Evolutionary conservation across 2,329 filamentous ascomycete genomes (phyloP), one percentile per base, ranked within the genome.

Genomic region (Lasiodiplodia sp.): DNA sequence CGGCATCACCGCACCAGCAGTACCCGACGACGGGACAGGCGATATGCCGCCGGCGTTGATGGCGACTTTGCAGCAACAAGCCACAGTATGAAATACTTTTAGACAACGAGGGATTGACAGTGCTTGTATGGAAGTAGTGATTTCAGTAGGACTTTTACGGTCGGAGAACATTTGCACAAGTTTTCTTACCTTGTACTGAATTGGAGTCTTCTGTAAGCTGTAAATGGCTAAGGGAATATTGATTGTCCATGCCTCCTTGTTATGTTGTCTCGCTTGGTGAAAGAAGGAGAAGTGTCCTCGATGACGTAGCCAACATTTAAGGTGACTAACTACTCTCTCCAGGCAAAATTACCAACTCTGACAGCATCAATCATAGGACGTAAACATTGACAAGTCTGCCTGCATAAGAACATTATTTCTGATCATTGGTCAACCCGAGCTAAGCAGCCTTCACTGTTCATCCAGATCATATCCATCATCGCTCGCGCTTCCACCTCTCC

Each of bases 21-120:
- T 49, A 28, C 55, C 55, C 23, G 38, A 60, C 10, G 40, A 67
- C 21, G 65, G 53, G 11, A 40, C n/a, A 6, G 40, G 25, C 14
- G 65, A 67, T 23, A 58, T 67, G 65, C 65, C 65, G 21, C 65
- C 55, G 18, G 65, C 65, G 21, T 16, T 60, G 40, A 21, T 44
- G 65, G 31, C 53, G 28, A 44, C 16, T 38, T 52, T 40, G 23
- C 52, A 67, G 53, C 51, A 66, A 38, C 52, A 56, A 31, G 28
- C 44, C 34, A 28, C 65, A 16, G 65, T 34, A n/a, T 67, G 18
- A 47, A 21, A 21, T 47, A 10, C 18, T 18, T 6, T 3, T 47
- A 8, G n/a, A n/a, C n/a, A 16, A 47, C n/a, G n/a, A 47, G 18
- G 8, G 21, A 21, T 47, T 3, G 2, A 8, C 21, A 11, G 18